Base-by-base conservation (phyloP, 2,329 filamentous ascomycete genomes). In the Claviceps cyperi region DNA sequence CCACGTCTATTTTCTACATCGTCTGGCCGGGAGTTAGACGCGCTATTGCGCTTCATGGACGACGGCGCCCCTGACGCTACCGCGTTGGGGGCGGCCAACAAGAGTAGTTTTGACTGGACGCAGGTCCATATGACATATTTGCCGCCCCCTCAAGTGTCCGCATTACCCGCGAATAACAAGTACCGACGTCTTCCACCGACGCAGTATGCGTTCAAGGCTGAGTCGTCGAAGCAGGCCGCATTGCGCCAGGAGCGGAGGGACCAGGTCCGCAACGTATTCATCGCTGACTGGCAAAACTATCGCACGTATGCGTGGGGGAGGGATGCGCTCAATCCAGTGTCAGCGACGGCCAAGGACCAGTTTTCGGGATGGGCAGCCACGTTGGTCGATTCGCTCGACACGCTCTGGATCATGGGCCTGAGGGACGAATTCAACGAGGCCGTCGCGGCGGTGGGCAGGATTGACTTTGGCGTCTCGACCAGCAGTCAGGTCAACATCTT, bases 371-470 rank as follows among this genome's bases (percentile, higher is more conserved):
- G 80, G 80, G 78, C 76, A 6, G 80, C 80, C 4, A 84, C 80
- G 5, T 66, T 84, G 51, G 78, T 84, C n/a, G 81, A 84, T 60
- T 68, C 77, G 2, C 69, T 84, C 48, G 83, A 86, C 60, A 80
- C 79, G n/a, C 68, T 87, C 14, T 86, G 82, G 81, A 82, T 86
- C 55, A 80, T 86, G 76, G 82, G 75, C 4, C 56, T 86, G 59
- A 73, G 73, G 53, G 68, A 76, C 0, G 82, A 86, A 51, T 87
- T 86, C 58, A 71, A 77, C 35, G 71, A 77, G 55, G 81, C 82
- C 2, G 77, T 82, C 3, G 66, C 71, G 48, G 77, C 76, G 1
- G 74, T 80, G 5, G 67, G 74, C 14, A 57, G 58, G 54, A 78
- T 86, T 48, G 79, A 84, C 60, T 86, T 84, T 59, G 73, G 75